Conservation (phyloP, 2,329 filamentous ascomycete species). For the Hymenoscyphus infarciens region DNA sequence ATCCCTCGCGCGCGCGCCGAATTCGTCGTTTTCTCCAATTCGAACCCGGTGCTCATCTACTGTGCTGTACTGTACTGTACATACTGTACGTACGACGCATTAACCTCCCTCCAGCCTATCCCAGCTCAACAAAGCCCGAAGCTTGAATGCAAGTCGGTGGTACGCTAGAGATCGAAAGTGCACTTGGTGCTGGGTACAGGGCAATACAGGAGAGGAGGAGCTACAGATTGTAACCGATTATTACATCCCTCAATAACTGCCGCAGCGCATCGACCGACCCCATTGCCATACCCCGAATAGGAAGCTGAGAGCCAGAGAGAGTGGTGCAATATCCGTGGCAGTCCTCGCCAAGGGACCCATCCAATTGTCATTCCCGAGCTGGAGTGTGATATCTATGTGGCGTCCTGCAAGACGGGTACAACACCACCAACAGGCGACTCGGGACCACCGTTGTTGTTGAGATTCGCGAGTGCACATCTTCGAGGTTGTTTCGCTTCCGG, state of each 20-base stretch:
- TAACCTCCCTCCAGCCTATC: not conserved
- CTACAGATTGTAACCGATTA: not conserved
- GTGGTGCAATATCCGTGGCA: conserved; percentile 3
- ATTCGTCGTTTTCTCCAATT: not conserved
- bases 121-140: not conserved
- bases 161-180: not conserved
- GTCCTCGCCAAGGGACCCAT: not conserved
- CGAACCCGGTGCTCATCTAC: not conserved
- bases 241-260: conserved; percentile 11
- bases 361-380: not conserved
- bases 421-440: not conserved
- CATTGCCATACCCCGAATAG: conserved; percentile 14
- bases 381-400: conserved; percentile 8
- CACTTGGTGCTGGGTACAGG: not conserved
- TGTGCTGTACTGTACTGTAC: too few relatives aligned
- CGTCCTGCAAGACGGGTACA: conserved; percentile 7
- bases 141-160: not conserved
- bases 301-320: conserved; percentile 16
- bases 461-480: conserved; percentile 10
- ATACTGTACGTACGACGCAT: not conserved
- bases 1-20: not conserved
- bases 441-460: not conserved
- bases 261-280: conserved; percentile 6
- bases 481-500: conserved; percentile 2
- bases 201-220: not conserved